Evolutionary conservation across 208 protist species (phyloP).

Genomic region (Leishmania guyanensis): DNA sequence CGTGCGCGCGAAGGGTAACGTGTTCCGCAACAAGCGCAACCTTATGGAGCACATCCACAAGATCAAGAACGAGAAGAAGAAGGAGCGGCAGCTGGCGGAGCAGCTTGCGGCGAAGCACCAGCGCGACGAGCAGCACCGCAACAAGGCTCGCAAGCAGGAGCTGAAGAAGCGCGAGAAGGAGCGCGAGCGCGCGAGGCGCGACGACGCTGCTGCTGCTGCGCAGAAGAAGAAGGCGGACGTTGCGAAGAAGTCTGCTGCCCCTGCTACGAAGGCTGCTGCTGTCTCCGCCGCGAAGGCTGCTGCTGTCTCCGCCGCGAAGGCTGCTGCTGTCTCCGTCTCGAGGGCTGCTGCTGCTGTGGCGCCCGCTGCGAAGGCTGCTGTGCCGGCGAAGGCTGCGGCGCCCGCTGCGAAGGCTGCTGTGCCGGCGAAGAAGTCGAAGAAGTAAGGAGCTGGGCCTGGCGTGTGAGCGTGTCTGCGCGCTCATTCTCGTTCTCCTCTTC

Average conservation of each 20-base stretch:
- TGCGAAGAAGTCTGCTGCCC: slow-evolving; percentile 55
- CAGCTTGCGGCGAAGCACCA: slow-evolving; percentile 72
- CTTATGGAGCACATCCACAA: slow-evolving; percentile 99
- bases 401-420: slow-evolving; percentile 43
- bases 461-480: not conserved
- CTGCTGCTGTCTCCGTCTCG: slow-evolving; percentile 22
- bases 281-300: slow-evolving; percentile 66
- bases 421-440: slow-evolving; percentile 55
- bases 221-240: slow-evolving; percentile 46
- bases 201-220: slow-evolving; percentile 56
- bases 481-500: not conserved
- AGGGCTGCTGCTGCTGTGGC: slow-evolving; percentile 36
- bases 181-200: slow-evolving; percentile 65
- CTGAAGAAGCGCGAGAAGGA: slow-evolving; percentile 80
- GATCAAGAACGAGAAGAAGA: slow-evolving; percentile 96
- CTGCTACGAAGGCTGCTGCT: slow-evolving; percentile 40
- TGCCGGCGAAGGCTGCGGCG: slow-evolving; percentile 18
- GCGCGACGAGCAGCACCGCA: slow-evolving; percentile 76
- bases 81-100: slow-evolving; percentile 95
- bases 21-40: slow-evolving; percentile 99
- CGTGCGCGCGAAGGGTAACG: slow-evolving; percentile 98
- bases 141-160: slow-evolving; percentile 72
- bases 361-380: slow-evolving; percentile 27
- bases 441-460: slow-evolving; percentile 14
- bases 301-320: slow-evolving; percentile 35